These are phyloP conservation scores for Zoysia pacifica DNA, from an alignment of 176 grass and related monocot genomes.

Conservation along the genomic window DNA sequence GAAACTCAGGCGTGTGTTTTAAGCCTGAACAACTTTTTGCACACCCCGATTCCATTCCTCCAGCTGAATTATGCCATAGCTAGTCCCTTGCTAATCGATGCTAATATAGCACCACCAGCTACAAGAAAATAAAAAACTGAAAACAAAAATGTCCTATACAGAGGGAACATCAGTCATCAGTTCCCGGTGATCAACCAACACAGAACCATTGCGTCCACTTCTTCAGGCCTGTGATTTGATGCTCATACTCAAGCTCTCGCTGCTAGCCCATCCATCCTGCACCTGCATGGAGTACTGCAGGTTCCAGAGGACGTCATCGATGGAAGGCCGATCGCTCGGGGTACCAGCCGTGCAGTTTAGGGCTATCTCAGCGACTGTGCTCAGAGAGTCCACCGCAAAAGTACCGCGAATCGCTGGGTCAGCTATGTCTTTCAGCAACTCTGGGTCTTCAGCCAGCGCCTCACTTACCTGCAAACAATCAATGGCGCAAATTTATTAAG, in stretches of 20 bases:
- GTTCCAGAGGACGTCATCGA: conserved; percentile 88
- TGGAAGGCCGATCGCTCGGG: conserved; percentile 53
- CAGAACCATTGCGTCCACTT: conserved; percentile 5
- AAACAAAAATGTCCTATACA: conserved; percentile 6
- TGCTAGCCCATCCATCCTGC: conserved; percentile 90
- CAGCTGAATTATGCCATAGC: neutral
- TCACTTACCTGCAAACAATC: conserved; percentile 49
- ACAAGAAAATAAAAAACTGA: neutral
- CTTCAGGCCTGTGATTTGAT: conserved; percentile 28
- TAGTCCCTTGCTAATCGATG: neutral
- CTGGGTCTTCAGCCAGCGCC: conserved; percentile 52
- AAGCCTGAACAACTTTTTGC: neutral
- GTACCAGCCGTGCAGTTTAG: conserved; percentile 61
- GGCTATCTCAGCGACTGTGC: conserved; percentile 58
- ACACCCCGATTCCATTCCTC: neutral
- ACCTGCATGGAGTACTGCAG: conserved; percentile 91
- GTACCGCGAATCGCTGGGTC: conserved; percentile 60
- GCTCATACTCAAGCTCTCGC: conserved; percentile 68
- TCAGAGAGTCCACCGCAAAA: conserved; percentile 71
- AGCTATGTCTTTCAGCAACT: conserved; percentile 53
- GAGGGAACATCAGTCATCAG: neutral
- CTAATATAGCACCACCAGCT: conserved; percentile 18
- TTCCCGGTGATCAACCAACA: neutral
- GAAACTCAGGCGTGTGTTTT: neutral
- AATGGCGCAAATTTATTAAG: neutral